Conservation (phyloP, 208 protist species). For the Vickermania ingenoplastis region DNA sequence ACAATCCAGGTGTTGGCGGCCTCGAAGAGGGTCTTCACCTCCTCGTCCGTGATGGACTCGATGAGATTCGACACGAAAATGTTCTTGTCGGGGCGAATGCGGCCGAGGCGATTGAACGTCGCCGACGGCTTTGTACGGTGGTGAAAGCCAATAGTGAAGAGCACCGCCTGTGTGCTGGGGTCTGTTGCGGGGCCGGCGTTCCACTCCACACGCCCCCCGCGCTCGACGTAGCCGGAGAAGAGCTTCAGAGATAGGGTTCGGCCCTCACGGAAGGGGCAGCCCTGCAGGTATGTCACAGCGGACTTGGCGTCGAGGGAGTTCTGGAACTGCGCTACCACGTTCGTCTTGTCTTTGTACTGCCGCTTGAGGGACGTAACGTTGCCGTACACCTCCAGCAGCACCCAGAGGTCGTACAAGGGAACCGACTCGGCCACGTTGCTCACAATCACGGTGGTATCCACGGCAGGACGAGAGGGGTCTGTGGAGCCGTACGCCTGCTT, state of each 20-base stretch:
- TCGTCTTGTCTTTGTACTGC: constrained; percentile 59
- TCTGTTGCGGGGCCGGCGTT: constrained; percentile 65
- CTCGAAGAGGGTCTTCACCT: constrained; percentile 43
- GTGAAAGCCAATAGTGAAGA: constrained; percentile 66
- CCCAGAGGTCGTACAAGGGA: constrained; percentile 71
- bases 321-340: constrained; percentile 75
- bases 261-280: constrained; percentile 53
- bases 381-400: constrained; percentile 83
- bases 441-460: constrained; percentile 55
- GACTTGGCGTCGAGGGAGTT: constrained; percentile 48
- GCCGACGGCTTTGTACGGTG: constrained; percentile 63
- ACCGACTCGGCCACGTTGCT: constrained; percentile 50
- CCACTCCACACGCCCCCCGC: constrained; percentile 49
- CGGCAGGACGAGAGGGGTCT: constrained; percentile 4
- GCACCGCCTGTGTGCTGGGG: constrained; percentile 39
- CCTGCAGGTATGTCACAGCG: constrained; percentile 63
- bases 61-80: constrained; percentile 75
- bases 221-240: constrained; percentile 68
- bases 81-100: constrained; percentile 56
- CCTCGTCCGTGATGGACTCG: constrained; percentile 49
- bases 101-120: constrained; percentile 58
- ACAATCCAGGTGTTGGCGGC: constrained; percentile 25
- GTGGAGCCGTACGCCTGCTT: background rate
- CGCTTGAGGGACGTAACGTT: constrained; percentile 82
- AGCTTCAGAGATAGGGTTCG: constrained; percentile 44